These are phyloP conservation scores for Tolypocladium sp. DNA, from an alignment of 2,329 filamentous ascomycete species.

Conservation along the genomic window DNA sequence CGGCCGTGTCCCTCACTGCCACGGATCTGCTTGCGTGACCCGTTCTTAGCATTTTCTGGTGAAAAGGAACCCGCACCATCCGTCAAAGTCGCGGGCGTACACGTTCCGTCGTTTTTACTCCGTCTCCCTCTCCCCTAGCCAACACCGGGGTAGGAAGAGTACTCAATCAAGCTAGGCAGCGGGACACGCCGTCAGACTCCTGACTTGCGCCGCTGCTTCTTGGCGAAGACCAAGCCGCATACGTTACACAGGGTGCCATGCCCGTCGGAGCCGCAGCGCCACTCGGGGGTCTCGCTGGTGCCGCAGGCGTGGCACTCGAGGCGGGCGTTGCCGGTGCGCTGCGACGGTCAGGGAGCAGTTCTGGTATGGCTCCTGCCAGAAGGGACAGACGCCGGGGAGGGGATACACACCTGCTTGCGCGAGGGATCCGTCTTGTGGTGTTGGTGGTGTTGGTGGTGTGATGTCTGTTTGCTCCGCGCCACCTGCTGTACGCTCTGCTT, in stretches of 20 bases:
- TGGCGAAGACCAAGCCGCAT: constrained; percentile 47
- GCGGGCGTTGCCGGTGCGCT: background rate
- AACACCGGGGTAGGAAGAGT: background rate
- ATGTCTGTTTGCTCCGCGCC: background rate
- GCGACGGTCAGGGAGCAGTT: background rate
- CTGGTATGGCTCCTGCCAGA: background rate
- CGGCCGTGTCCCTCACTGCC: background rate
- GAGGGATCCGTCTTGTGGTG: background rate
- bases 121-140: background rate
- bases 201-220: constrained; percentile 4
- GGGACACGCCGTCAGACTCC: background rate
- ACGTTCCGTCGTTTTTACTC: background rate
- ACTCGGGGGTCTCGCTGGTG: constrained; percentile 66
- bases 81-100: background rate
- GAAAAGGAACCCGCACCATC: background rate
- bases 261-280: constrained; percentile 65
- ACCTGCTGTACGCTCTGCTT: background rate
- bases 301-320: constrained; percentile 42
- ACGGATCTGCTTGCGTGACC: background rate
- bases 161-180: background rate
- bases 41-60: background rate
- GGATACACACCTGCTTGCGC: background rate
- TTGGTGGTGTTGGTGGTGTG: background rate
- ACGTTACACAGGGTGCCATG: constrained; percentile 66
- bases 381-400: background rate